Evolutionary conservation across 2,329 filamentous ascomycete species (phyloP).

Genomic region (Didymella exigua): DNA sequence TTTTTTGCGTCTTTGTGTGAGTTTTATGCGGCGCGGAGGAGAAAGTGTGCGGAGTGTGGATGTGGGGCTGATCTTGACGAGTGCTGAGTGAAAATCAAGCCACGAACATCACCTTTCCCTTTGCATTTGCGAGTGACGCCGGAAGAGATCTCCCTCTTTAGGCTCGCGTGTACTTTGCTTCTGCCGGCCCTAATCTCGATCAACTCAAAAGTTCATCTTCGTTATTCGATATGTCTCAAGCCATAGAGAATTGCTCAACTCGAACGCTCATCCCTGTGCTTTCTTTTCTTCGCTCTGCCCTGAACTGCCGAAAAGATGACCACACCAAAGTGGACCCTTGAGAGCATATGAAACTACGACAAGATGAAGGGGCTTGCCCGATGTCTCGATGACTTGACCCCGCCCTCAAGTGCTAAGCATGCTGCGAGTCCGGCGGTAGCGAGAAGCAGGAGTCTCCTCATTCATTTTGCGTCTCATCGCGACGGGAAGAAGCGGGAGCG

Average conservation of each 20-base stretch:
- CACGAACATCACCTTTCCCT: not conserved
- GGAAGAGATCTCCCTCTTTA: no score
- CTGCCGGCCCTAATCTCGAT: no score
- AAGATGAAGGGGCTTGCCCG: no score
- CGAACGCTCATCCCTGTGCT: no score
- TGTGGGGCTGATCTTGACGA: not conserved
- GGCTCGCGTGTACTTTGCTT: not conserved
- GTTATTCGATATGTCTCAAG: no score
- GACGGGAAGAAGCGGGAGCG: not conserved
- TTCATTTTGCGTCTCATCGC: not conserved
- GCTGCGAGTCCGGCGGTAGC: not conserved
- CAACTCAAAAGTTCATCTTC: no score
- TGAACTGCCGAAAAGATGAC: no score
- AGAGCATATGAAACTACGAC: no score
- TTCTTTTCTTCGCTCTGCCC: no score
- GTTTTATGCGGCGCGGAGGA: not conserved
- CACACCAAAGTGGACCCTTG: no score
- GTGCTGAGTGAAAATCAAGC: not conserved
- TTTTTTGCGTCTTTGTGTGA: slow-evolving; percentile 7
- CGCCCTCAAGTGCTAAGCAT: not conserved
- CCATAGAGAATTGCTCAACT: no score
- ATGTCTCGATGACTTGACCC: not conserved
- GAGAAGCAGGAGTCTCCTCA: not conserved
- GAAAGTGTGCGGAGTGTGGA: not conserved
- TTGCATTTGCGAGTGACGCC: not conserved